Evolutionary conservation across 2,329 filamentous ascomycete species (phyloP).

Genomic region (Fusarium nodosum): DNA sequence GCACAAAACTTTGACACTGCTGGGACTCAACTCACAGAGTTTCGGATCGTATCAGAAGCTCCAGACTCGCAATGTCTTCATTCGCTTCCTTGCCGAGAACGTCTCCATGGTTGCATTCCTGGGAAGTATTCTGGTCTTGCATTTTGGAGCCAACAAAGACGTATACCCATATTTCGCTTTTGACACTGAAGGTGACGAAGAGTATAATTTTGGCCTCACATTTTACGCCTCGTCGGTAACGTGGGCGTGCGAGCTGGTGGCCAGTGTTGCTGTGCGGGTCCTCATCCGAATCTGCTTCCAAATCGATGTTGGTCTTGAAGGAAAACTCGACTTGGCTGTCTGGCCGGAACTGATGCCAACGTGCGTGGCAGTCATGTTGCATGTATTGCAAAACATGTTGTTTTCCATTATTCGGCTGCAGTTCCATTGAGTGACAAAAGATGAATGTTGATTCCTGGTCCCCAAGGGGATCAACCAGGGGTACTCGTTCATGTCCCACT

Average conservation of each 20-base stretch:
- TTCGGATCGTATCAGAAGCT: conserved; percentile 76
- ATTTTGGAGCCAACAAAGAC: conserved; percentile 75
- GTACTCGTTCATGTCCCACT: conserved; percentile 13
- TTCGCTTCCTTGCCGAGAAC: conserved; percentile 76
- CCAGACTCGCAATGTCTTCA: conserved; percentile 75
- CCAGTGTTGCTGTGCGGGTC: conserved; percentile 70
- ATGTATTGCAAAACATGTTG: conserved; percentile 79
- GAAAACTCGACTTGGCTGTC: conserved; percentile 72
- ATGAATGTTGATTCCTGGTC: conserved; percentile 7
- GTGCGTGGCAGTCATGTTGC: conserved; percentile 74
- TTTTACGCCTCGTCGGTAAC: conserved; percentile 74
- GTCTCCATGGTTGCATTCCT: conserved; percentile 77
- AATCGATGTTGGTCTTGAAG: conserved; percentile 74
- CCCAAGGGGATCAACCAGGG: conserved; percentile 6
- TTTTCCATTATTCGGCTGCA: conserved; percentile 76
- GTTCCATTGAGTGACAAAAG: conserved; percentile 59
- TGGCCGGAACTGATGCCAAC: conserved; percentile 78
- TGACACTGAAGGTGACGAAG: conserved; percentile 58
- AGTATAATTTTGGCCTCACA: conserved; percentile 73
- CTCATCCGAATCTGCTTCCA: conserved; percentile 71
- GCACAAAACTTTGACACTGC: conserved; percentile 67
- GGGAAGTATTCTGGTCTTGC: conserved; percentile 74
- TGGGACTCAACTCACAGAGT: conserved; percentile 70
- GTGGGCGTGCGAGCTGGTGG: conserved; percentile 75
- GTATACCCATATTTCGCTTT: conserved; percentile 80